Evolutionary conservation across 805 yeast species (phyloP).

Genomic region (Zygotorulaspora danielsina): DNA sequence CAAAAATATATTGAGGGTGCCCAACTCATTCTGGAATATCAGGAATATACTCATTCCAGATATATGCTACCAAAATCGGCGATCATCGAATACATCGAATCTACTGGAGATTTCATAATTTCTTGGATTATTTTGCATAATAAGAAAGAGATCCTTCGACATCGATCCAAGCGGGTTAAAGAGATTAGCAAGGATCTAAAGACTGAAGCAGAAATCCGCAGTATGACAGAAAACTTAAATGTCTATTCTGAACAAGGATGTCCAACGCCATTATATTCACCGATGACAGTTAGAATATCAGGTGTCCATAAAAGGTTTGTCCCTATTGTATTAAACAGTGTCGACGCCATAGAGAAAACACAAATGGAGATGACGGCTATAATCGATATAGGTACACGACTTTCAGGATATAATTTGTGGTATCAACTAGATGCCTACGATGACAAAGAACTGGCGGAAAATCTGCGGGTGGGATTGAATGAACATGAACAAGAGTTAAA

Average conservation of each 20-base stretch:
- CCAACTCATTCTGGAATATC: constrained; percentile 77
- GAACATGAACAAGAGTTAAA: constrained; percentile 47
- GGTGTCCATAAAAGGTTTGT: constrained; percentile 64
- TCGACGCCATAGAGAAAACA: constrained; percentile 53
- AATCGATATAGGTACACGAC: constrained; percentile 54
- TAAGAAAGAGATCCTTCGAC: constrained; percentile 26
- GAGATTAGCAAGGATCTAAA: constrained; percentile 18
- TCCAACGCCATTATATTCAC: constrained; percentile 44
- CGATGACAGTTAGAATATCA: constrained; percentile 61
- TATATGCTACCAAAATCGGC: constrained; percentile 73
- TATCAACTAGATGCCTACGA: constrained; percentile 73
- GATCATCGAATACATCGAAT: constrained; percentile 51
- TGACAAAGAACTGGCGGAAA: constrained; percentile 64
- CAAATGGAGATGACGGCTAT: constrained; percentile 57
- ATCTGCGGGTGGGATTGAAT: constrained; percentile 52
- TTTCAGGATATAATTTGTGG: constrained; percentile 69
- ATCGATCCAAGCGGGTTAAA: constrained; percentile 20
- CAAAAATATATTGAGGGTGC: constrained; percentile 66
- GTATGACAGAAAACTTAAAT: constrained; percentile 17
- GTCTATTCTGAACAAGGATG: constrained; percentile 36
- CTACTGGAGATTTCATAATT: constrained; percentile 27
- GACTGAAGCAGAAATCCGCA: constrained; percentile 18
- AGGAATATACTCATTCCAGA: constrained; percentile 72
- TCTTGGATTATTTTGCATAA: constrained; percentile 37
- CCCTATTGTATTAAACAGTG: constrained; percentile 63